Conservation (phyloP, 2,329 filamentous ascomycete species). For the Neophaeococcomyces mojaviensis region DNA sequence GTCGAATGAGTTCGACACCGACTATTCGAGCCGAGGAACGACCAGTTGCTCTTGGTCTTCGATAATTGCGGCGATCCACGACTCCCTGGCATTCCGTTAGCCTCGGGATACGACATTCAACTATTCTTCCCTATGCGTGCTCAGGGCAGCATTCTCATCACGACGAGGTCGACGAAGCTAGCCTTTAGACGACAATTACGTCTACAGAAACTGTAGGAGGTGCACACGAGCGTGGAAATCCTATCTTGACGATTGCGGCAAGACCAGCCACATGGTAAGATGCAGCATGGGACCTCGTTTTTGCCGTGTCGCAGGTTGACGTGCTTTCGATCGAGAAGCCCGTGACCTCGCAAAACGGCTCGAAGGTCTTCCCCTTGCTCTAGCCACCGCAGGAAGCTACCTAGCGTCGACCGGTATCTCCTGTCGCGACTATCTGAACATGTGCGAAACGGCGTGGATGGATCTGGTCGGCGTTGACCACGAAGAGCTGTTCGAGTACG, state of each 20-base stretch:
- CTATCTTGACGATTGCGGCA: too few species aligned
- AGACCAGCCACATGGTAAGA: too few species aligned
- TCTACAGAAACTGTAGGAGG: too few species aligned
- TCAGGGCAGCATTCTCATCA: conserved; percentile 39
- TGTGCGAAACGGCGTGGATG: conserved; percentile 6
- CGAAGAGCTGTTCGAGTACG: conserved; percentile 1
- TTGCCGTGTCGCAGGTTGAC: neutral
- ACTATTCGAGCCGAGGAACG: conserved; percentile 14
- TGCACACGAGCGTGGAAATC: too few species aligned
- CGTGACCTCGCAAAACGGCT: conserved; percentile 29
- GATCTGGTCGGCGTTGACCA: neutral
- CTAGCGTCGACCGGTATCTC: conserved; percentile 21
- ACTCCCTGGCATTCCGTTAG: conserved; percentile 8
- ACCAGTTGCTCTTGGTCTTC: conserved; percentile 26
- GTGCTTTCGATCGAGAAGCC: conserved; percentile 15
- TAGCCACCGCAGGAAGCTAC: conserved; percentile 40
- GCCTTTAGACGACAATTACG: too few species aligned
- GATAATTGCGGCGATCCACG: conserved; percentile 24
- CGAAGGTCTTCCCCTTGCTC: conserved; percentile 40
- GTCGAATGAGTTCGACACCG: too few species aligned
- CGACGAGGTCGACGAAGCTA: conserved; percentile 25
- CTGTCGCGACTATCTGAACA: conserved; percentile 3
- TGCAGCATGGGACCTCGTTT: neutral
- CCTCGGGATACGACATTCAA: conserved; percentile 24
- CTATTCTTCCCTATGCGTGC: conserved; percentile 27